Evolutionary conservation across 2,329 filamentous ascomycete species (phyloP).

Genomic region (Dothideomycetidae sp.): DNA sequence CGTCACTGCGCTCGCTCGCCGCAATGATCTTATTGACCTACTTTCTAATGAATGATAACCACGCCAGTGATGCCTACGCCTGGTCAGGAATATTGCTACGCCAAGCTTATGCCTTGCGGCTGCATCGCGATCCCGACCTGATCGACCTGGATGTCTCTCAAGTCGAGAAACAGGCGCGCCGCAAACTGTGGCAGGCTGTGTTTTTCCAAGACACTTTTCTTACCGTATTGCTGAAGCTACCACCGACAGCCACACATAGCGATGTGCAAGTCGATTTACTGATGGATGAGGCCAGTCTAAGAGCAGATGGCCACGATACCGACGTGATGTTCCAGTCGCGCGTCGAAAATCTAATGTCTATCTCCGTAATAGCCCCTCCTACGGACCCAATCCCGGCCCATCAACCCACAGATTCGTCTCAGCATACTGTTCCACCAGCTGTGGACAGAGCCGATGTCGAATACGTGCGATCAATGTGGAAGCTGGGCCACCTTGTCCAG

Average conservation of each 20-base stretch:
- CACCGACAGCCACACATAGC: conserved; percentile 64
- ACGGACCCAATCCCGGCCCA: conserved; percentile 23
- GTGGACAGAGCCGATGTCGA: conserved; percentile 22
- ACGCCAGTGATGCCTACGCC: conserved; percentile 69
- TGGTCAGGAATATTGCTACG: conserved; percentile 65
- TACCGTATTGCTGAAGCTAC: conserved; percentile 62
- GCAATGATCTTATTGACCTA: conserved; percentile 73
- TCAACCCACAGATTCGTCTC: conserved; percentile 10
- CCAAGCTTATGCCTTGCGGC: conserved; percentile 67
- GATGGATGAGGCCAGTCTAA: conserved; percentile 45
- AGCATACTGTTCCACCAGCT: conserved; percentile 20
- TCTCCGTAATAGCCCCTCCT: conserved; percentile 33
- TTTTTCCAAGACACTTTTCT: conserved; percentile 70
- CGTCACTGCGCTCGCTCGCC: conserved; percentile 58
- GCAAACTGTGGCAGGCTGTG: conserved; percentile 72
- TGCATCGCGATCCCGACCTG: conserved; percentile 66
- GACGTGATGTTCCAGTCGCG: conserved; percentile 40
- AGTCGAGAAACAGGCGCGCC: conserved; percentile 63
- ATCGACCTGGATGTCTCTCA: conserved; percentile 49
- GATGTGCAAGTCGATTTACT: conserved; percentile 65
- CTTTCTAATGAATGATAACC: conserved; percentile 76
- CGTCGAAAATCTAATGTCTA: conserved; percentile 38
- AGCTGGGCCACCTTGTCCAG: conserved; percentile 63
- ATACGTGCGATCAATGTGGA: conserved; percentile 66
- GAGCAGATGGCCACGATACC: conserved; percentile 41